These are phyloP conservation scores for Alectoria sarmentosa DNA, from an alignment of 495 filamentous ascomycete genomes.

Conservation along the genomic window DNA sequence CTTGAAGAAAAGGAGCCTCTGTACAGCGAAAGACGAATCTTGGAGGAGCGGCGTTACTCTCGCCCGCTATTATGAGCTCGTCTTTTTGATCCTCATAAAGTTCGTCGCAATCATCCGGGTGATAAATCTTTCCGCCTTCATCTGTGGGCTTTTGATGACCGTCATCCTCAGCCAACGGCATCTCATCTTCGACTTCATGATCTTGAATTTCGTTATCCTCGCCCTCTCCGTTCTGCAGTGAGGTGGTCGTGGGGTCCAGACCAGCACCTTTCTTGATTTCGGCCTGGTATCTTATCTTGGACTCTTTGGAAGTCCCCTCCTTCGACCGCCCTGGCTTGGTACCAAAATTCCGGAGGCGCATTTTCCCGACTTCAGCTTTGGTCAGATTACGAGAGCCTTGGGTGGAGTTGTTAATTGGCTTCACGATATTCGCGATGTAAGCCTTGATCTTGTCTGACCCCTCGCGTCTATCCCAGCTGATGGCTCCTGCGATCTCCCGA, in stretches of 20 bases:
- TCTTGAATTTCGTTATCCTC: not conserved
- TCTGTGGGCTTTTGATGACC: not conserved
- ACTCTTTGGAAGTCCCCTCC: not conserved
- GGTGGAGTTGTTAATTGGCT: not conserved
- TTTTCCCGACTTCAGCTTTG: not conserved
- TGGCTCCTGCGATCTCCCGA: not conserved
- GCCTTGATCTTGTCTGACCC: not conserved
- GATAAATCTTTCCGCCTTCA: too few species aligned
- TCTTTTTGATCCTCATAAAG: not conserved
- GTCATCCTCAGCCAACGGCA: not conserved
- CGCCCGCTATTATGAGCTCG: not conserved
- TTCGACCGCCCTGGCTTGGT: not conserved
- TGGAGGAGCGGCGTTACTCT: not conserved
- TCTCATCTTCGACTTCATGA: not conserved
- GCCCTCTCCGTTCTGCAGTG: not conserved
- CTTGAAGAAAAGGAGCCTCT: not conserved
- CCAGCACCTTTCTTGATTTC: not conserved
- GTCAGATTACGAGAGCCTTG: slow-evolving; percentile 2
- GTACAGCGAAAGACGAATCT: not conserved
- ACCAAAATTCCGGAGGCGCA: not conserved
- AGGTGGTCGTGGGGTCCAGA: not conserved
- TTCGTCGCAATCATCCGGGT: not conserved
- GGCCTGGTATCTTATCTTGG: not conserved
- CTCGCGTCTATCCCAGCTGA: not conserved
- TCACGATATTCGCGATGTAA: not conserved